Evolutionary conservation across 208 protist genomes (phyloP).

Genomic region (Balamuthia mandrillaris): DNA sequence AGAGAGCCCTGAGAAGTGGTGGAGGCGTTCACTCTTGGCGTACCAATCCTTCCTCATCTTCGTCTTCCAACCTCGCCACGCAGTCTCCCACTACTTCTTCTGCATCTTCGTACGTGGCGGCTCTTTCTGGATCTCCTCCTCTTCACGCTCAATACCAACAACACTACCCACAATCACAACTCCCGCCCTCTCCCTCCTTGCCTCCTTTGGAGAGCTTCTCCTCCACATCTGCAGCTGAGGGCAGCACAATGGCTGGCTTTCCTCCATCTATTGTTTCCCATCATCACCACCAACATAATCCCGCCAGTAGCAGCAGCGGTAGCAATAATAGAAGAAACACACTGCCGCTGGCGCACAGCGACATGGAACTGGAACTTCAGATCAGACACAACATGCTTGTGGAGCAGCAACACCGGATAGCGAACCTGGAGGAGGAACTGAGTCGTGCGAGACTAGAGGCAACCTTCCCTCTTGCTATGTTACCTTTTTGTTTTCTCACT

Average conservation of each 20-base stretch:
- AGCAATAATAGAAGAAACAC: neutral
- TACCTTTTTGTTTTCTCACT: neutral
- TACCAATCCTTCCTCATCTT: too few species aligned
- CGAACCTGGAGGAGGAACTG: conserved; percentile 47
- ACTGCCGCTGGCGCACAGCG: neutral
- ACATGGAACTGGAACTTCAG: conserved; percentile 34
- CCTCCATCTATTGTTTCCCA: too few species aligned
- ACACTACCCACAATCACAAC: neutral
- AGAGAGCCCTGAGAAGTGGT: too few species aligned
- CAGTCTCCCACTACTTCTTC: too few species aligned
- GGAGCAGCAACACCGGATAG: conserved; percentile 44
- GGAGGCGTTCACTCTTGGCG: too few species aligned
- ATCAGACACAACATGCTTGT: conserved; percentile 41
- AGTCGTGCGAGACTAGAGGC: conserved; percentile 1
- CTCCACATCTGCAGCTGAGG: too few species aligned
- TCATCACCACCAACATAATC: neutral
- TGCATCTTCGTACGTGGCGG: too few species aligned
- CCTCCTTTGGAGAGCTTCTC: neutral
- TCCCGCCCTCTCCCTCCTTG: neutral
- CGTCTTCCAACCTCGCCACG: too few species aligned
- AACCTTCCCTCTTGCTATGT: neutral
- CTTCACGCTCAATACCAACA: too few species aligned
- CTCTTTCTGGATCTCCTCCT: too few species aligned
- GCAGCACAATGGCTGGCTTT: too few species aligned
- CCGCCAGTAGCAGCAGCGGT: neutral